Evolutionary conservation across 306 rosid species (phyloP), one percentile per base, ranked within the genome.

Genomic region (Medicago truncatula): DNA sequence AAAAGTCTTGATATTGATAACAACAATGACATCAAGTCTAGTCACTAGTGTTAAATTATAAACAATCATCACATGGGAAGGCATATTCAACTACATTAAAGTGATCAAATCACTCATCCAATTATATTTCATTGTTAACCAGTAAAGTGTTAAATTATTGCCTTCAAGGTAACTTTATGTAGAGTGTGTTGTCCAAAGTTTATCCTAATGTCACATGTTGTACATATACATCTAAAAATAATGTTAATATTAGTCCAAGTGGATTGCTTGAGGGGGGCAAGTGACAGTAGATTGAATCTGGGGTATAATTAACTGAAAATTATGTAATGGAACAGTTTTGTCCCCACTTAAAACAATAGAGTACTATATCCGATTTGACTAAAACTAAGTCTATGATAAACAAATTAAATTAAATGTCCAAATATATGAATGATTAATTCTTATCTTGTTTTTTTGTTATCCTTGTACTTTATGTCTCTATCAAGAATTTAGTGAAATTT

Each of bases 391-490:
- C 7, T 10, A 57, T 23, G 36, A 57, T 8, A 23, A 60, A 28
- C 39, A 14, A 59, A 28, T 28, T 28, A 0, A 28, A 11, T 25
- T 25, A 25, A 25, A 25, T 59, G 40, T 23, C 17, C 12, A 50
- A 50, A 50, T 16, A n/a, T n/a, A n/a, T 50, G 64, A 58, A 56
- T 58, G 64, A 23, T 58, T 58, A 36, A 36, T 7, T 62, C 46
- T 36, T 62, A 62, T 36, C 46, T 34, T 36, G 39, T 31, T 61
- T 8, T 11, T 34, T n/a, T 15, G 21, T 15, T 18, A 60, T 28
- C 66, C 10, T 34, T 62, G 21, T 4, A 28, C 69, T 63, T n/a
- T 38, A 36, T 63, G 69, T 63, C 25, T 58, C 64, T 9, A 63
- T 63, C 7, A 17, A 34, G 46, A 63, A 31, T 34, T 17, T n/a